Conservation (phyloP, 1,139 yeast species). For the Protomyces gravidus region DNA sequence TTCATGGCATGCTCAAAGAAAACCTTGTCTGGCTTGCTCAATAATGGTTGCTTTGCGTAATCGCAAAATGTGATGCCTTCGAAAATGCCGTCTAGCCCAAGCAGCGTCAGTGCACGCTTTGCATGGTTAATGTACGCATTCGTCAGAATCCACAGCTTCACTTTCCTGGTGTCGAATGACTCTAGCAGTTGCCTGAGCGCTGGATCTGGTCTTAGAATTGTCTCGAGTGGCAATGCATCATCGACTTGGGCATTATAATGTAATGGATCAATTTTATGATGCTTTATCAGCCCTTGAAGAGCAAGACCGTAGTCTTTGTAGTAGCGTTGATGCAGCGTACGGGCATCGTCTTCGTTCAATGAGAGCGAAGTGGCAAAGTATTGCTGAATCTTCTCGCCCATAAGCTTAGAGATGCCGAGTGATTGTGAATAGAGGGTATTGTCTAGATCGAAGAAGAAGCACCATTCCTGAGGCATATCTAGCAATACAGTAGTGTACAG, state of each 20-base stretch:
- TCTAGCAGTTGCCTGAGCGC: constrained; percentile 41
- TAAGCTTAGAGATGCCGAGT: constrained; percentile 72
- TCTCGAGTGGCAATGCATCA: constrained; percentile 81
- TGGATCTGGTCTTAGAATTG: constrained; percentile 57
- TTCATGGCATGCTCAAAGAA: constrained; percentile 48
- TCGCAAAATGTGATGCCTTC: constrained; percentile 93
- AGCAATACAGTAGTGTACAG: no score
- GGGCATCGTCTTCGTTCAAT: constrained; percentile 72
- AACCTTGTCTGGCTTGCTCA: constrained; percentile 73
- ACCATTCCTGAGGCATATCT: constrained; percentile 3
- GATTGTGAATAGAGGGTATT: constrained; percentile 78
- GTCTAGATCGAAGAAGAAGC: constrained; percentile 83
- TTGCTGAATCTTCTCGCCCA: constrained; percentile 80
- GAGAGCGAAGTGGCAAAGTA: constrained; percentile 65
- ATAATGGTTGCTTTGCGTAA: constrained; percentile 55
- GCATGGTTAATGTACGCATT: constrained; percentile 94
- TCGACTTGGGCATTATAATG: constrained; percentile 85
- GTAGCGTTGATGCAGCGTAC: constrained; percentile 62
- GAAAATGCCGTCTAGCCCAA: constrained; percentile 84
- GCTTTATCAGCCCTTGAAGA: constrained; percentile 65
- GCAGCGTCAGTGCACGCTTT: constrained; percentile 58
- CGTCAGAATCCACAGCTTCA: constrained; percentile 79
- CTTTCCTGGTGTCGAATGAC: constrained; percentile 44
- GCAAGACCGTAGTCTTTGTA: constrained; percentile 88
- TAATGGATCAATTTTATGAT: constrained; percentile 56